phyloP scores from a whole-genome alignment of 208 protist species.

The Novymonas esmeraldas region DNA sequence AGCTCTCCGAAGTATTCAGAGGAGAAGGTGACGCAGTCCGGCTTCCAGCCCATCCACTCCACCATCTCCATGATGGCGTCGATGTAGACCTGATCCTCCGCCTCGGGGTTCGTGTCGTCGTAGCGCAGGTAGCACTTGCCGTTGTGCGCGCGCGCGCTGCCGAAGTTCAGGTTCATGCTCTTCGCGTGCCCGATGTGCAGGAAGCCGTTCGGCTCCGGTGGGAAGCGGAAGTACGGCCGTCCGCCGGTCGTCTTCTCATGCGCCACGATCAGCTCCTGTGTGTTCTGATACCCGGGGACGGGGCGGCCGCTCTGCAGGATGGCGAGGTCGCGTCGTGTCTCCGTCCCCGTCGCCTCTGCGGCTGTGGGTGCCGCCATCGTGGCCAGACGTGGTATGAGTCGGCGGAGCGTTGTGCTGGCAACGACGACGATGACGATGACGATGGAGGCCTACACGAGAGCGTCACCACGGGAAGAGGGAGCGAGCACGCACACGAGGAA shows the following conservation, averaged over 20 bases:
- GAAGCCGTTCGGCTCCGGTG: slow-evolving; percentile 98
- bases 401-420: slow-evolving; percentile 49
- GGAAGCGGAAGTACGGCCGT: slow-evolving; percentile 94
- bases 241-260: slow-evolving; percentile 67
- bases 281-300: slow-evolving; percentile 79
- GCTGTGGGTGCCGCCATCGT: slow-evolving; percentile 48
- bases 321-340: slow-evolving; percentile 79
- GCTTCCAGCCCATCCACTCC: slow-evolving; percentile 92
- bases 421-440: too few species aligned
- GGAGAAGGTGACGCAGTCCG: slow-evolving; percentile 96
- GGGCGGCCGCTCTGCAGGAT: slow-evolving; percentile 84
- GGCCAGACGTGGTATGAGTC: slow-evolving; percentile 21
- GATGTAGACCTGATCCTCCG: slow-evolving; percentile 98
- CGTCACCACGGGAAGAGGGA: too few species aligned
- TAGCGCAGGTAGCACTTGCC: slow-evolving; percentile 98
- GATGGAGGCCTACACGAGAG: too few species aligned
- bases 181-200: slow-evolving; percentile 99
- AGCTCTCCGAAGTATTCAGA: slow-evolving; percentile 99
- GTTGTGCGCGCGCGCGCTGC: slow-evolving; percentile 90
- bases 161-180: slow-evolving; percentile 99
- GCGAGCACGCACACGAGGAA: neutral
- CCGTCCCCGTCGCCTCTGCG: slow-evolving; percentile 21
- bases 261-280: slow-evolving; percentile 63
- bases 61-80: slow-evolving; percentile 95
- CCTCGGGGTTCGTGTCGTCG: slow-evolving; percentile 99